Percentiles rank a stretch among this genome's conserved stretches.
These are phyloP conservation scores for Rosa persica DNA, from an alignment of 306 rosid species.

Conservation along the genomic window DNA sequence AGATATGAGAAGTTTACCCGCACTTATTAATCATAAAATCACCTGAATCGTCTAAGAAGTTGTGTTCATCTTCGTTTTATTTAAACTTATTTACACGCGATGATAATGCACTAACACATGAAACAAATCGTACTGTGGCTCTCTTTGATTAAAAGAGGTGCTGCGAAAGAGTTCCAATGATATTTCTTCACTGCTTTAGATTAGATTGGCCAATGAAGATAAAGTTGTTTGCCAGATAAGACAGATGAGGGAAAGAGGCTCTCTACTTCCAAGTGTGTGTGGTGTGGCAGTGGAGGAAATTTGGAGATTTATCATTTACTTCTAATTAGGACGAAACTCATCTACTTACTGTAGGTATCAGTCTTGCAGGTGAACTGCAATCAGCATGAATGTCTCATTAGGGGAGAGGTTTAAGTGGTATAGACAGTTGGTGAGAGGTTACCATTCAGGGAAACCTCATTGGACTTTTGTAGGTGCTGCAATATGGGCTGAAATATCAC, in stretches of 20 bases:
- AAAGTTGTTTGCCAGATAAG: neutral
- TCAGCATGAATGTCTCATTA: neutral
- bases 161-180: neutral
- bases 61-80: neutral
- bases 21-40: neutral
- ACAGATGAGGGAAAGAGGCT: neutral
- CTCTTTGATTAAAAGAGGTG: neutral
- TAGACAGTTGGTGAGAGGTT: neutral
- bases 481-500: neutral
- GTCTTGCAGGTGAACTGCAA: neutral
- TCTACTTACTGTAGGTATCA: neutral
- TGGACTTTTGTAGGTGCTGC: neutral
- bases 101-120: neutral
- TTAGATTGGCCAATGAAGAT: neutral
- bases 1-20: neutral
- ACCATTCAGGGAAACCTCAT: neutral
- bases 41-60: neutral
- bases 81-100: neutral
- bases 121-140: neutral
- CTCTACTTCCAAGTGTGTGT: neutral
- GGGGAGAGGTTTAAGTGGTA: neutral
- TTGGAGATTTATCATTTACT: slow-evolving; percentile 1
- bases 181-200: neutral
- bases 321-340: neutral
- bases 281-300: neutral